A percentile compares a stretch with the other conserved stretches of the same genome.
phyloP scores from a whole-genome alignment of 805 yeast genomes.

The Yamadazyma ubonensis region DNA sequence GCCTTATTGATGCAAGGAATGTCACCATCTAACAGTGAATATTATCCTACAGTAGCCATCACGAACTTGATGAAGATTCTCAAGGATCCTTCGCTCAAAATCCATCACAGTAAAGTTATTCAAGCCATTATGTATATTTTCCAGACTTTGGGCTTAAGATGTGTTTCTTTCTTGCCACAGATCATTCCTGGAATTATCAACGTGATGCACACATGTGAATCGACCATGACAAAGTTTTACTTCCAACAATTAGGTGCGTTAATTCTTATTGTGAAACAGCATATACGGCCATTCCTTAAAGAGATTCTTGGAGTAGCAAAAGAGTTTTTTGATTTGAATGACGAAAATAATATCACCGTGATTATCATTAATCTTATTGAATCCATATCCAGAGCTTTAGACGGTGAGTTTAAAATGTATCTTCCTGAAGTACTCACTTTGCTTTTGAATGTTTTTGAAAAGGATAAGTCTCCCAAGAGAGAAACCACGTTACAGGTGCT shows the following conservation, averaged over 20 bases:
- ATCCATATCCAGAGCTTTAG: slow-evolving; percentile 79
- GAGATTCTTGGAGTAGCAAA: slow-evolving; percentile 73
- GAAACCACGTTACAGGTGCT: slow-evolving; percentile 71
- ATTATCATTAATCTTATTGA: slow-evolving; percentile 81
- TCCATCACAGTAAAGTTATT: slow-evolving; percentile 89
- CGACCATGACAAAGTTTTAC: slow-evolving; percentile 77
- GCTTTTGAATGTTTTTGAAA: slow-evolving; percentile 72
- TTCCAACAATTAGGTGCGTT: slow-evolving; percentile 84
- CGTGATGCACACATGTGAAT: slow-evolving; percentile 81
- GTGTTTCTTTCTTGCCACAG: slow-evolving; percentile 85
- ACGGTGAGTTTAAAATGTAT: slow-evolving; percentile 87
- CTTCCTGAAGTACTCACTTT: slow-evolving; percentile 76
- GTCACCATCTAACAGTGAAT: slow-evolving; percentile 90
- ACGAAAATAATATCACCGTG: slow-evolving; percentile 61
- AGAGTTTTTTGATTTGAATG: slow-evolving; percentile 58
- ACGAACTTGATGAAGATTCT: slow-evolving; percentile 78
- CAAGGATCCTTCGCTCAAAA: slow-evolving; percentile 78
- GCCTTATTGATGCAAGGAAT: slow-evolving; percentile 89
- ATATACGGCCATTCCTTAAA: slow-evolving; percentile 77
- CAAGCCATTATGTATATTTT: slow-evolving; percentile 91
- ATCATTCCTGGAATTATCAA: slow-evolving; percentile 83
- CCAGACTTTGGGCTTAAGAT: slow-evolving; percentile 81
- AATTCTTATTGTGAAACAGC: slow-evolving; percentile 81
- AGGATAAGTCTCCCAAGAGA: slow-evolving; percentile 60
- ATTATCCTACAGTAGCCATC: slow-evolving; percentile 93